These are phyloP conservation scores for Arthrobotrys musiformis DNA, from an alignment of 2,329 filamentous ascomycete genomes.

Conservation along the genomic window DNA sequence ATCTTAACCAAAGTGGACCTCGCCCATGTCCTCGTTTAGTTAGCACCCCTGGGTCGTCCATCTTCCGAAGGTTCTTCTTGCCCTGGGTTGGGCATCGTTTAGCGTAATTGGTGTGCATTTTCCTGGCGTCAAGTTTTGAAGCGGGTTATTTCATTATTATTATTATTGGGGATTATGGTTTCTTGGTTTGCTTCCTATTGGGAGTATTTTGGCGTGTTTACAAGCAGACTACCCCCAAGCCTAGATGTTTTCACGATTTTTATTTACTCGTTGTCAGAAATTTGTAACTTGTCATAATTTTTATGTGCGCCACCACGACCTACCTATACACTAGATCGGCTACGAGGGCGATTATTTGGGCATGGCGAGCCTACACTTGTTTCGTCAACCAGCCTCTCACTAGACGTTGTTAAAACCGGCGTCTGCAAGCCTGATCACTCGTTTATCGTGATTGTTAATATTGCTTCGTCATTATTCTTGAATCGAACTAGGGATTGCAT, in stretches of 20 bases:
- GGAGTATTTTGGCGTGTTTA: neutral
- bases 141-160: slow-evolving; percentile 2
- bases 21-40: neutral
- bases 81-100: neutral
- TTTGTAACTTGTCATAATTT: neutral
- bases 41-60: neutral
- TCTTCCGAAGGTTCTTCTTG: neutral
- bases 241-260: neutral
- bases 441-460: no score
- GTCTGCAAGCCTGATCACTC: no score
- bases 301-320: no score
- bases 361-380: no score
- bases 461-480: no score
- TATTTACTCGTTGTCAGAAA: neutral
- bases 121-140: slow-evolving; percentile 28
- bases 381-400: no score
- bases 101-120: slow-evolving; percentile 41
- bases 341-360: no score
- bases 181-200: neutral
- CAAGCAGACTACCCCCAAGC: neutral
- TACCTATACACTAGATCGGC: no score
- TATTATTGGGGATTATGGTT: neutral
- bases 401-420: no score
- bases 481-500: no score
- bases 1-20: neutral